Conservation (phyloP, 106 monocot genomes). For the Platanthera guangdongensis region DNA sequence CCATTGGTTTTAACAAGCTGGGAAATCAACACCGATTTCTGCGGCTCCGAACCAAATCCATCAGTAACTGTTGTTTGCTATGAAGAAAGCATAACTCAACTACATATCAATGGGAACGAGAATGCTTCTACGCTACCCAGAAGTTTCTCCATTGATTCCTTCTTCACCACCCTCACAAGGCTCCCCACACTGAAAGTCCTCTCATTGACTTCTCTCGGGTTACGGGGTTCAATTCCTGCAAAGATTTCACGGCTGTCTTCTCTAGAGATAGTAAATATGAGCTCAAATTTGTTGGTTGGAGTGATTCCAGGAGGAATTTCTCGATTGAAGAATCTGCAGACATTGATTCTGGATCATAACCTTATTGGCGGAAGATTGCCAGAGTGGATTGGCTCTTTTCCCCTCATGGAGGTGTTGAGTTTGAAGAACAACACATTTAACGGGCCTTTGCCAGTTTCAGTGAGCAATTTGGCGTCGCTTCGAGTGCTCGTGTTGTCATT, state of each 20-base stretch:
- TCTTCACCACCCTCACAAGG: slow-evolving; percentile 79
- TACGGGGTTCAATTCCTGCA: slow-evolving; percentile 72
- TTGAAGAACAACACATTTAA: slow-evolving; percentile 55
- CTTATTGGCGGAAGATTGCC: slow-evolving; percentile 45
- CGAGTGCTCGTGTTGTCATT: slow-evolving; percentile 58
- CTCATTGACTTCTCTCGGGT: slow-evolving; percentile 59
- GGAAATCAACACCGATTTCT: slow-evolving; percentile 60
- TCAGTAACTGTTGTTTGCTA: slow-evolving; percentile 73
- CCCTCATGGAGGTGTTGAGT: slow-evolving; percentile 54
- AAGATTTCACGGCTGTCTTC: slow-evolving; percentile 61
- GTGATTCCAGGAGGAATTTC: slow-evolving; percentile 51
- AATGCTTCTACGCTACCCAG: slow-evolving; percentile 37
- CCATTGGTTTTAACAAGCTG: slow-evolving; percentile 47
- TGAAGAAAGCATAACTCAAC: slow-evolving; percentile 73
- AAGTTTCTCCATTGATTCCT: slow-evolving; percentile 73
- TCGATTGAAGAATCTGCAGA: slow-evolving; percentile 51
- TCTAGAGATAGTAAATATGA: slow-evolving; percentile 87
- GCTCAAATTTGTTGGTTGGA: slow-evolving; percentile 71
- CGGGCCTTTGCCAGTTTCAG: slow-evolving; percentile 57
- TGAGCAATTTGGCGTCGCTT: slow-evolving; percentile 42
- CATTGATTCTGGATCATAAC: slow-evolving; percentile 75
- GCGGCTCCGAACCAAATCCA: slow-evolving; percentile 48
- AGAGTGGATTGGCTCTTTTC: slow-evolving; percentile 34
- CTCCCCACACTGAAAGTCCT: slow-evolving; percentile 84
- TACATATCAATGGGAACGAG: slow-evolving; percentile 54